Conservation (phyloP, 257 asterid species). For the Solanum megistacrolobum region DNA sequence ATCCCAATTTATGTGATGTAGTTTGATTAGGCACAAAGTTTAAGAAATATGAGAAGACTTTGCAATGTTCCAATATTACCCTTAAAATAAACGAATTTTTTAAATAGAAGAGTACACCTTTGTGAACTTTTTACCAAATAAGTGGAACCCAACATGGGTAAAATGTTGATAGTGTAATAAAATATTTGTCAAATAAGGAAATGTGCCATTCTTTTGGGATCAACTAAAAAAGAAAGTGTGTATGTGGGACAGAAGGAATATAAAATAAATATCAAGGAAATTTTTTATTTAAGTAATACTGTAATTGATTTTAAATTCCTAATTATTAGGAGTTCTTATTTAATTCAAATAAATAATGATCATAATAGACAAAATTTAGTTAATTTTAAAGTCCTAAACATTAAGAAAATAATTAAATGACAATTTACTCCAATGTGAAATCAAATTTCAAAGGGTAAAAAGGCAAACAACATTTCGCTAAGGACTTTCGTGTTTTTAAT, state of each 20-base stretch:
- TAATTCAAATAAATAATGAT: not conserved
- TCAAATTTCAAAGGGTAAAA: not conserved
- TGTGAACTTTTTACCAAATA: not conserved
- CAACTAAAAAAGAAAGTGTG: not conserved
- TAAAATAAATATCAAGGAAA: not conserved
- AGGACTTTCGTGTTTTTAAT: not conserved
- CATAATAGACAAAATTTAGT: not conserved
- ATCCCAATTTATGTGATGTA: not conserved
- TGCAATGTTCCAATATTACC: not conserved
- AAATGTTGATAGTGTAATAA: not conserved
- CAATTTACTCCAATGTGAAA: not conserved
- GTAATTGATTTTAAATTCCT: not conserved
- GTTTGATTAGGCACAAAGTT: not conserved
- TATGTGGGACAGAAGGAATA: not conserved
- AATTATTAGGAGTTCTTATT: not conserved
- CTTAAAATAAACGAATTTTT: not conserved
- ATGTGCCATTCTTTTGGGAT: not conserved
- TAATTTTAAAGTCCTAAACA: not conserved
- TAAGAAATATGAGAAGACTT: not conserved
- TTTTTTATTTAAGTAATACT: not conserved
- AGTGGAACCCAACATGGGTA: not conserved
- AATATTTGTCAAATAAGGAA: not conserved
- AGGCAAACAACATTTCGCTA: not conserved
- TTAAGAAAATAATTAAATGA: not conserved
- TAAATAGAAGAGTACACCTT: not conserved